Evolutionary conservation across 441 rosid species (phyloP).

Genomic region (Corymbia calophylla): DNA sequence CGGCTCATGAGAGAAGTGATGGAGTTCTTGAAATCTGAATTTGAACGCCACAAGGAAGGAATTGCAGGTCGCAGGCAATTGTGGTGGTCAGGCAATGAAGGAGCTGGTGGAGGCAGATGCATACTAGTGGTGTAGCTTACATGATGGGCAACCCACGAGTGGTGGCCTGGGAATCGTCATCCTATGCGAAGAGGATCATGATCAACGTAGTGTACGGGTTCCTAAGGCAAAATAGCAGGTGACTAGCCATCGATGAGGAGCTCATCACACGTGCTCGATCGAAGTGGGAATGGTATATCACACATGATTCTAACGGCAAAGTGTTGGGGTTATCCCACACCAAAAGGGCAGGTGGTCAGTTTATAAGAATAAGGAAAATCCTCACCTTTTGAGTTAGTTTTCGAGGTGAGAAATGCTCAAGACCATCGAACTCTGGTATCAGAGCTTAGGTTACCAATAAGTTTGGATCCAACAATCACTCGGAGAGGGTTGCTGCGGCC

Average conservation of each 20-base stretch:
- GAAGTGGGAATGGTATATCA: neutral
- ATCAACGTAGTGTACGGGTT: neutral
- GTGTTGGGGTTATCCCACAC: too few relatives aligned
- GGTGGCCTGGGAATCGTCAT: neutral
- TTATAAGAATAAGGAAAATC: too few relatives aligned
- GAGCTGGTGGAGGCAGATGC: neutral
- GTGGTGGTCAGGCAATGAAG: neutral
- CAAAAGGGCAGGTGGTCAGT: too few relatives aligned
- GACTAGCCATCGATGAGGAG: neutral
- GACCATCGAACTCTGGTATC: too few relatives aligned
- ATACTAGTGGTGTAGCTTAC: neutral
- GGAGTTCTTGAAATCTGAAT: neutral
- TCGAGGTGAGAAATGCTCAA: too few relatives aligned
- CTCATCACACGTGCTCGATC: neutral
- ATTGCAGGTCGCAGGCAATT: accelerated
- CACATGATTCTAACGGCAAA: neutral
- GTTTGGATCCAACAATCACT: too few relatives aligned
- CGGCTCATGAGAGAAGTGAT: neutral
- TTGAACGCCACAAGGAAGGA: neutral
- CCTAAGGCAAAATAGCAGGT: neutral
- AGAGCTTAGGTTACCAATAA: too few relatives aligned
- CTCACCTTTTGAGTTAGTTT: too few relatives aligned
- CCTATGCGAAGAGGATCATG: neutral
- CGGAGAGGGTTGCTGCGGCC: too few relatives aligned
- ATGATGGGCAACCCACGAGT: neutral